Evolutionary conservation across 1,284 basidiomycete species (phyloP), one percentile per base, ranked within the genome.

Genomic region (Melampsora abietis-canadensis): DNA sequence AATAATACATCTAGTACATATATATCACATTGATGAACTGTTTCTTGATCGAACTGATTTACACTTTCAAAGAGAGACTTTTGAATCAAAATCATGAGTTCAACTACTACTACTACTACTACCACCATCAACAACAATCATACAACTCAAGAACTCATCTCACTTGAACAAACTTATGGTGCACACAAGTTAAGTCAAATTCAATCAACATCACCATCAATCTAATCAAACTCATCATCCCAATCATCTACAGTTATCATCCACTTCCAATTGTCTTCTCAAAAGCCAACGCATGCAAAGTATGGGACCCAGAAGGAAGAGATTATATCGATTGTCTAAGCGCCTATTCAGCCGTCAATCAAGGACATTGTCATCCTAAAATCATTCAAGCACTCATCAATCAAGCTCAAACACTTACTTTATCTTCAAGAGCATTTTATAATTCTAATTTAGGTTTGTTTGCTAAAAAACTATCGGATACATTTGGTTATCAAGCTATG

Each of bases 381-480:
- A 93, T 95, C 81, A 88, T 95, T 44, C 86, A 85, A 31, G 87
- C 94, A 0, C 87, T 98, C 65, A 85, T 90, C 48, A 87, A 88
- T 63, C 95, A 98, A 84, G 90, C 94, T 0, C 88, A 90, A 83
- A 91, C 88, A 82, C 87, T 98, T 76, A 97, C 95, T 0, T 87
- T 98, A 66, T 94, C 92, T 19, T 97, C 94, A 65, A 88, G 95
- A 76, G 95, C 95, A 0, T 98, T 98, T 85, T 94, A 98, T 85
- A 97, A 96, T 81, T 90, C 89, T 60, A 86, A 90, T 76, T 92
- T 98, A 78, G 93, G 92, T 0, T 87, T 86, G 27, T 98, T 95
- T 82, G 92, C 94, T 1, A 86, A 92, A 83, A 88, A 89, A 82
- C 85, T 97, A 74, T 94, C 91, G 15, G 84, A 88, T 78, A 86